These are phyloP conservation scores for Phalaenopsis hybrid DNA, from an alignment of 116 monocot species.

Conservation along the genomic window DNA sequence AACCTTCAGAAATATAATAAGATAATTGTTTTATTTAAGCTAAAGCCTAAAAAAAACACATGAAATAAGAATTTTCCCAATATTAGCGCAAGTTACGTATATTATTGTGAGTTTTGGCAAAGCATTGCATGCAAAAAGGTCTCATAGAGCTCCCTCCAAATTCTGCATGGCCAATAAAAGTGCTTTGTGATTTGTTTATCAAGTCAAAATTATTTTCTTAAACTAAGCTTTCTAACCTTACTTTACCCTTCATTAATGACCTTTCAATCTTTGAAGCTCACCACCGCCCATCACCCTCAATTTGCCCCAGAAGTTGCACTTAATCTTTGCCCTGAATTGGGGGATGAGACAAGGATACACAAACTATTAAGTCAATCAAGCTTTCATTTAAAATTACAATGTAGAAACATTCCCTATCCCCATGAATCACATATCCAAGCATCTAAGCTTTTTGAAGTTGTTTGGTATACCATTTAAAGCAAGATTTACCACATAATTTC, in stretches of 20 bases:
- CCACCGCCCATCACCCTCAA: neutral
- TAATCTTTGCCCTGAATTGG: neutral
- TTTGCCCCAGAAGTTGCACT: no score
- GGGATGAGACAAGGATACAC: neutral
- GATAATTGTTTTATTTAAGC: neutral
- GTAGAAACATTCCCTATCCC: neutral
- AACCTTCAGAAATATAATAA: neutral
- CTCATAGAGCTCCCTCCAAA: neutral
- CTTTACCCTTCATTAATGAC: neutral
- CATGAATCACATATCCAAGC: neutral
- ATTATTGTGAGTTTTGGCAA: neutral
- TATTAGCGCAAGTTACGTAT: neutral
- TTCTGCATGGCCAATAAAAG: neutral
- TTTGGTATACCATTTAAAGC: no score
- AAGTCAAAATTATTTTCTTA: neutral
- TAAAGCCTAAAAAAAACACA: neutral
- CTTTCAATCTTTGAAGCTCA: neutral
- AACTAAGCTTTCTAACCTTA: neutral
- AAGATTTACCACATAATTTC: no score
- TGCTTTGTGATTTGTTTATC: neutral
- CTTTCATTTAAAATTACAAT: neutral
- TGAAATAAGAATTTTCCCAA: neutral
- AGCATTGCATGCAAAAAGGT: neutral
- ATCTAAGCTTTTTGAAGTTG: neutral
- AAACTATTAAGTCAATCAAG: neutral